These are phyloP conservation scores for Hymenoscyphus repandus DNA, from an alignment of 2,329 filamentous ascomycete genomes.

Conservation along the genomic window DNA sequence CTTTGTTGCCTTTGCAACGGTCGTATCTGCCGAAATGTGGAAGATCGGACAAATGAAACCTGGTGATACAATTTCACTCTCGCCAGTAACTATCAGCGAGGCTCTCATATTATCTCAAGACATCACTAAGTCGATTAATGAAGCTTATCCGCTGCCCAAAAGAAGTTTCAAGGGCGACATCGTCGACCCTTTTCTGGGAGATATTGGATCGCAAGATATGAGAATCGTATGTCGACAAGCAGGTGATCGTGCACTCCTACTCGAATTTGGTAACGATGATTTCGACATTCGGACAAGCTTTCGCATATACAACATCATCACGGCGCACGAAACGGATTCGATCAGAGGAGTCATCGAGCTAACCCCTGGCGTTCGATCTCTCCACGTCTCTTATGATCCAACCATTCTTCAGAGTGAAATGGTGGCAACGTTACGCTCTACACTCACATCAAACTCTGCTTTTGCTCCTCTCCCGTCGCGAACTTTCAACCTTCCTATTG, in stretches of 20 bases:
- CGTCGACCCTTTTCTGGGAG: background rate
- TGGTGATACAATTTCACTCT: conserved; percentile 48
- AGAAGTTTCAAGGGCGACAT: conserved; percentile 6
- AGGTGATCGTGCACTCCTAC: conserved; percentile 30
- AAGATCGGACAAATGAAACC: conserved; percentile 57
- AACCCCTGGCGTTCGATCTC: background rate
- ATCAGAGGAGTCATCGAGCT: background rate
- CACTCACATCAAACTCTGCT: no score
- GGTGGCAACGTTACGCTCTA: conserved; percentile 15
- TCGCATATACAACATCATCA: background rate
- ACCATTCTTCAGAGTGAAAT: conserved; percentile 35
- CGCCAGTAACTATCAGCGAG: conserved; percentile 45
- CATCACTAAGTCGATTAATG: conserved; percentile 39
- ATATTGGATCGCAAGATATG: conserved; percentile 6
- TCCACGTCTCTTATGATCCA: conserved; percentile 34
- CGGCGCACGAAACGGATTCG: background rate
- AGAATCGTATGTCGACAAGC: conserved; percentile 14
- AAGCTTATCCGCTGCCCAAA: conserved; percentile 24
- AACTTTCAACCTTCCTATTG: conserved; percentile 40
- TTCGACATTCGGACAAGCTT: conserved; percentile 36
- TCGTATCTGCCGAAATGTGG: conserved; percentile 54
- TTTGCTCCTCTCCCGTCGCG: conserved; percentile 38
- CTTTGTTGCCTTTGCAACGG: conserved; percentile 50
- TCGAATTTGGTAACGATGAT: conserved; percentile 39
- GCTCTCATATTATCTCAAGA: conserved; percentile 40